A percentile compares a stretch with the other conserved stretches of the same genome.
Conservation (phyloP, 192 early-diverging fungal species). For the Funneliformis geosporum region DNA sequence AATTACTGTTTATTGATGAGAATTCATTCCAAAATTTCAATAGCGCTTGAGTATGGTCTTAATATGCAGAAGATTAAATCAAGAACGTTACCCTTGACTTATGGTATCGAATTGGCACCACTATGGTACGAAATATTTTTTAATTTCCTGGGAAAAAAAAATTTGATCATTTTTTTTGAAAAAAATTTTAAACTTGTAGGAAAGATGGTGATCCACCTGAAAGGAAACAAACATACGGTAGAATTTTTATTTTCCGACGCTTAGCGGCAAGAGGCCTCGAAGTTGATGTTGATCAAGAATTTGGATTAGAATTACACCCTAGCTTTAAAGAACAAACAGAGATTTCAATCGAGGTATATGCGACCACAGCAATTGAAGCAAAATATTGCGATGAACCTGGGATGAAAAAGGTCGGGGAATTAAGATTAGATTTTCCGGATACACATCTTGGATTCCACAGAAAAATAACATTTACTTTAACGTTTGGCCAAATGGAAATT, state of each 20-base stretch:
- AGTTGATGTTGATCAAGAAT: constrained; percentile 17
- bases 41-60: constrained; percentile 44
- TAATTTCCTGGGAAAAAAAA: background rate
- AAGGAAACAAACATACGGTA: background rate
- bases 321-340: constrained; percentile 5
- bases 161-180: background rate
- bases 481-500: constrained; percentile 24
- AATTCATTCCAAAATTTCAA: background rate
- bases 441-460: constrained; percentile 5
- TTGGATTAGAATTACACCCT: constrained; percentile 11
- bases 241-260: background rate
- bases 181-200: no score
- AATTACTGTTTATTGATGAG: background rate
- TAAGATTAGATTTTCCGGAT: constrained; percentile 20
- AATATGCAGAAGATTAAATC: constrained; percentile 7
- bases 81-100: background rate
- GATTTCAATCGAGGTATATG: background rate
- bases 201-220: constrained; percentile 1
- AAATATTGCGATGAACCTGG: constrained; percentile 16
- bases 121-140: background rate
- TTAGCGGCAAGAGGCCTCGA: background rate
- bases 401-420: constrained; percentile 11
- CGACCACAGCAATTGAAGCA: background rate
- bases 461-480: constrained; percentile 1
- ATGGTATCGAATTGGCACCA: constrained; percentile 24